phyloP scores from a whole-genome alignment of 1,139 yeast genomes.

The Scheffersomyces titani region DNA sequence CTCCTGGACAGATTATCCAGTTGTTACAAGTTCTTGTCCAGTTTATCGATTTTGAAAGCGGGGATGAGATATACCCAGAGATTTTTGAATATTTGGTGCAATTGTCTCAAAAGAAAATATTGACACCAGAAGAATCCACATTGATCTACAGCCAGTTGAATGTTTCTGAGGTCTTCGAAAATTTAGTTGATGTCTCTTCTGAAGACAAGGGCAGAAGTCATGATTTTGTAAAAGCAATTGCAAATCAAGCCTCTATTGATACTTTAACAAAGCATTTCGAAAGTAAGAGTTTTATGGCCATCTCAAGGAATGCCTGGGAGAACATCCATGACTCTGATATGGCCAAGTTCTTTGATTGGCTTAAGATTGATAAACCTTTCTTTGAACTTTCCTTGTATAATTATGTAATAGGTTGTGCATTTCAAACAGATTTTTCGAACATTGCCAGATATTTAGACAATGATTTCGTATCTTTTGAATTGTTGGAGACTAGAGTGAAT shows the following conservation, averaged over 20 bases:
- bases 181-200: constrained; percentile 8
- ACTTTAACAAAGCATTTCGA: constrained; percentile 1
- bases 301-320: constrained; percentile 10
- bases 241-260: not conserved
- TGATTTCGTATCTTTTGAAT: constrained; percentile 5
- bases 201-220: not conserved
- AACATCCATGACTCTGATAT: constrained; percentile 14
- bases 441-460: constrained; percentile 15
- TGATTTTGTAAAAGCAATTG: not conserved
- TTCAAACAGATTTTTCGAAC: constrained; percentile 14
- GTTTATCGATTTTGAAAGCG: constrained; percentile 2
- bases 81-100: constrained; percentile 9
- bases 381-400: constrained; percentile 16
- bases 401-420: constrained; percentile 11
- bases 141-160: constrained; percentile 29
- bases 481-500: constrained; percentile 11
- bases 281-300: constrained; percentile 4
- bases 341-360: constrained; percentile 10
- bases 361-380: constrained; percentile 6
- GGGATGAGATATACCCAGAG: constrained; percentile 8
- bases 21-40: constrained; percentile 6
- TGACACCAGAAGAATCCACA: constrained; percentile 10
- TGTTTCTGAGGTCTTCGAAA: constrained; percentile 11
- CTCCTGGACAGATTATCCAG: constrained; percentile 4
- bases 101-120: constrained; percentile 8